Percentiles rank a stretch among this genome's conserved stretches.
Evolutionary conservation across 805 yeast species (phyloP).

Genomic region (Metschnikowia baotianmanensis): DNA sequence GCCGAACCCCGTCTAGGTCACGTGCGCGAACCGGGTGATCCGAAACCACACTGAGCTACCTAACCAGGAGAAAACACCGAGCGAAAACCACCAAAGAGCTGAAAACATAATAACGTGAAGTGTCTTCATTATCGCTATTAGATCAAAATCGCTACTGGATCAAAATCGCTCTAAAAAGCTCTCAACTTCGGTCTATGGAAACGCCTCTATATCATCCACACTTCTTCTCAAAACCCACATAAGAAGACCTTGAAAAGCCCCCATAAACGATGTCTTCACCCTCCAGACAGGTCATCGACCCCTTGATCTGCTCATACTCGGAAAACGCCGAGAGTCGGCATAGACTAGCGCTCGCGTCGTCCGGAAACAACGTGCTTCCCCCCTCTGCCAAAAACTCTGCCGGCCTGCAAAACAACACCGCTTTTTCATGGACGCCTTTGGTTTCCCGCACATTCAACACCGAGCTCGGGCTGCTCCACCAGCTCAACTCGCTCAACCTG

Average conservation of each 20-base stretch:
- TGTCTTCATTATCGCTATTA: too few species aligned
- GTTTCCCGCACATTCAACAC: conserved; percentile 36
- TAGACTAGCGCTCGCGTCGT: conserved; percentile 5
- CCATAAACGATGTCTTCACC: conserved; percentile 31
- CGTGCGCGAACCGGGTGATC: too few species aligned
- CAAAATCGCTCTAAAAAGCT: too few species aligned
- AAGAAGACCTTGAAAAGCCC: not conserved
- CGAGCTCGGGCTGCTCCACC: conserved; percentile 33
- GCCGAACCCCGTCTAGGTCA: too few species aligned
- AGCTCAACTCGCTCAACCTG: conserved; percentile 33
- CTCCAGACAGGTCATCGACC: conserved; percentile 32
- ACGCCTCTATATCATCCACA: too few species aligned
- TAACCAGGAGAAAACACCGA: too few species aligned
- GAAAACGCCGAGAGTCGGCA: conserved; percentile 6
- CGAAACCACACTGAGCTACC: too few species aligned
- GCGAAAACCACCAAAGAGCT: too few species aligned
- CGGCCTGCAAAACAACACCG: not conserved
- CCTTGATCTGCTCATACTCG: conserved; percentile 28
- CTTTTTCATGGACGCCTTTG: conserved; percentile 42
- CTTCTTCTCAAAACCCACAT: not conserved
- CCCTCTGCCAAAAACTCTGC: not conserved
- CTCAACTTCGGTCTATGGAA: too few species aligned
- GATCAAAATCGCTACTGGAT: too few species aligned
- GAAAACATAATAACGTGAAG: too few species aligned
- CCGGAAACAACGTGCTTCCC: conserved; percentile 3